A percentile compares a stretch with the other conserved stretches of the same genome.
phyloP scores from a whole-genome alignment of 331 rosid genomes.

The Telfairia occidentalis region DNA sequence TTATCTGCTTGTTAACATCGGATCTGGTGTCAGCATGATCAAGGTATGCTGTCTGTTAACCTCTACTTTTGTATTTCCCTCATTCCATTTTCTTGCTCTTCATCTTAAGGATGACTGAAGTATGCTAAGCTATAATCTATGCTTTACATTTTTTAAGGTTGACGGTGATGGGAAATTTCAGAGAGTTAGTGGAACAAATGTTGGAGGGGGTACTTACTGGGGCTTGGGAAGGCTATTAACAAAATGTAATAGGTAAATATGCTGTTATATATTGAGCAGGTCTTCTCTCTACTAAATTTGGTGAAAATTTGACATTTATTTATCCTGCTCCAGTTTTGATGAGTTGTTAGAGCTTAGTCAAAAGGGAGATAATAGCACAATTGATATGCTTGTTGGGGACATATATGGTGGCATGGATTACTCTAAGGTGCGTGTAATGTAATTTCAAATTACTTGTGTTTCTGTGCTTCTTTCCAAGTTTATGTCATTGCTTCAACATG shows the following conservation, averaged over 20 bases:
- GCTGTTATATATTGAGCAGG: background rate
- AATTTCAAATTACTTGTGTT: constrained; percentile 4
- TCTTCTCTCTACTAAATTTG: constrained; percentile 11
- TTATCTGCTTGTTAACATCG: constrained; percentile 83
- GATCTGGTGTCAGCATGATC: constrained; percentile 92
- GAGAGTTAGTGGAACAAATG: constrained; percentile 90
- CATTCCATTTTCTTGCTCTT: constrained; percentile 8
- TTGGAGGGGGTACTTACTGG: constrained; percentile 96
- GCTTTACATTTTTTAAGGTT: constrained; percentile 33
- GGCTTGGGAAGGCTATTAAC: constrained; percentile 87
- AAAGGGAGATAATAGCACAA: constrained; percentile 68
- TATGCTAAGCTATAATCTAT: background rate
- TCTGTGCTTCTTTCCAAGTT: background rate
- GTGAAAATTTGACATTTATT: constrained; percentile 16
- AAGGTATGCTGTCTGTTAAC: constrained; percentile 35
- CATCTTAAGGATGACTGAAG: background rate
- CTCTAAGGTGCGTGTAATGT: constrained; percentile 47
- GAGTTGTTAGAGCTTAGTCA: constrained; percentile 89
- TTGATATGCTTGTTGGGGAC: constrained; percentile 97
- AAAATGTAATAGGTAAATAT: constrained; percentile 60
- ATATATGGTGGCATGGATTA: constrained; percentile 92
- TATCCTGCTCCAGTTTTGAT: constrained; percentile 52
- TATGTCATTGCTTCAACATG: constrained; percentile 4
- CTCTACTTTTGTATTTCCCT: constrained; percentile 6
- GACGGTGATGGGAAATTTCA: constrained; percentile 86